Evolutionary conservation across 1,284 basidiomycete genomes (phyloP), one percentile per base, ranked within the genome.

Genomic region (Ustilago sp.): DNA sequence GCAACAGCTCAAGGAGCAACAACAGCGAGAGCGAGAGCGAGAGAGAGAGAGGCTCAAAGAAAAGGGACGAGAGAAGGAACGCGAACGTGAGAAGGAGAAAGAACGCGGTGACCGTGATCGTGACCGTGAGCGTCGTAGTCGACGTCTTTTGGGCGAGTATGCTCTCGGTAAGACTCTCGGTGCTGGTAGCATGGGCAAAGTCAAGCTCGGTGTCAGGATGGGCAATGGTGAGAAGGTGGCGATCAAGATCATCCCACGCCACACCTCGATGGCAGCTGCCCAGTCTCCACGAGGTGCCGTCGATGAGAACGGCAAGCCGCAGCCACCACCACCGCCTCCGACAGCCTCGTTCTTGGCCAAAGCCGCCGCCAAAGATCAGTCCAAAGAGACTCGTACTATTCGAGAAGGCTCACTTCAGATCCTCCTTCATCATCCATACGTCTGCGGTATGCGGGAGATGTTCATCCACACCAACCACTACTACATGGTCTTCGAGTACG

Each of bases 391-490:
- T 77, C 91, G 96, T 52, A 98, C 94, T 2, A 90, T 98, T 68
- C 92, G 97, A 53, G 97, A 99, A 88, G 96, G 96, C 0, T 93
- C 93, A 96, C 68, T 95, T 92, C 60, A 85, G 74, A 92, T 98
- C 88, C 90, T 99, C 39, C 91, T 99, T 19, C 94, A 98, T 85
- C 96, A 99, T 85, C 97, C 96, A 0, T 98, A 98, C 87, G 94
- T 99, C 84, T 98, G 95, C 87, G 96, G 97, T 63, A 99, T 99
- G 96, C 92, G 94, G 80, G 95, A 97, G 88, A 96, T 99, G 92
- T 85, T 85, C 43, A 80, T 84, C 48, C 84, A 85, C 59, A 81
- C 80, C 28, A 85, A 85, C 85, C 96, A 99, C 87, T 98, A 98
- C 87, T 98, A 99, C 89, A 98, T 99, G 94, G 93, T 98, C 5